Conservation (phyloP, 129 eudicot genomes). For the Flaveria brownii region DNA sequence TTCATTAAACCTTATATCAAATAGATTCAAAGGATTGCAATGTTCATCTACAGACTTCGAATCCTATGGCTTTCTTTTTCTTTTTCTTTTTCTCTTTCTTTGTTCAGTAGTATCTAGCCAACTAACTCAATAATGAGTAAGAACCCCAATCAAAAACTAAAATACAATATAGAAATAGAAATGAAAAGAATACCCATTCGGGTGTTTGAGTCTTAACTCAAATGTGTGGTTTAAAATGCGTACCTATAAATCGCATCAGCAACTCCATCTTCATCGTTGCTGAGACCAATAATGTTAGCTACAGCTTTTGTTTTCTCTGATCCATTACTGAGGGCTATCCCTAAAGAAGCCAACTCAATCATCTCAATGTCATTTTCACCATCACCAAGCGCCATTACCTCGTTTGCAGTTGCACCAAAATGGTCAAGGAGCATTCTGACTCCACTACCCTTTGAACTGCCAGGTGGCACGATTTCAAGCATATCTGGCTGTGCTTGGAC, state of each 20-base stretch:
- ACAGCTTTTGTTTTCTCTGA: constrained; percentile 88
- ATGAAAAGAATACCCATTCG: neutral
- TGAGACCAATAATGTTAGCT: constrained; percentile 74
- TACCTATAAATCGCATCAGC: constrained; percentile 94
- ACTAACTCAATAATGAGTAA: constrained; percentile 10
- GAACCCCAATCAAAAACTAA: constrained; percentile 20
- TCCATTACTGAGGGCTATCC: constrained; percentile 89
- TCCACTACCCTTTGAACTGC: constrained; percentile 88
- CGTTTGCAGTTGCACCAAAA: constrained; percentile 66
- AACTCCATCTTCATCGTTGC: constrained; percentile 97
- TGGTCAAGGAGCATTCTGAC: constrained; percentile 84
- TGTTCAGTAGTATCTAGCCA: neutral
- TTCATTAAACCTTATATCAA: neutral
- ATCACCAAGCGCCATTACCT: constrained; percentile 95
- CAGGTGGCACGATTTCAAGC: constrained; percentile 90
- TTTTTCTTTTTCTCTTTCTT: neutral
- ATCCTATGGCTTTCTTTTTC: constrained; percentile 8
- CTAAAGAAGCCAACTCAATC: constrained; percentile 82
- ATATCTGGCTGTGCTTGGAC: constrained; percentile 88
- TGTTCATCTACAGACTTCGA: neutral
- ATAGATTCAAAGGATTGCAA: neutral
- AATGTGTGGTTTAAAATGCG: constrained; percentile 60
- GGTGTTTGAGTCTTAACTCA: constrained; percentile 5
- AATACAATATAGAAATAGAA: neutral
- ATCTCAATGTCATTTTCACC: constrained; percentile 94